A percentile compares a stretch with the other conserved stretches of the same genome.
Conservation (phyloP, 2,329 filamentous ascomycete species). For the Endothia cerciana region DNA sequence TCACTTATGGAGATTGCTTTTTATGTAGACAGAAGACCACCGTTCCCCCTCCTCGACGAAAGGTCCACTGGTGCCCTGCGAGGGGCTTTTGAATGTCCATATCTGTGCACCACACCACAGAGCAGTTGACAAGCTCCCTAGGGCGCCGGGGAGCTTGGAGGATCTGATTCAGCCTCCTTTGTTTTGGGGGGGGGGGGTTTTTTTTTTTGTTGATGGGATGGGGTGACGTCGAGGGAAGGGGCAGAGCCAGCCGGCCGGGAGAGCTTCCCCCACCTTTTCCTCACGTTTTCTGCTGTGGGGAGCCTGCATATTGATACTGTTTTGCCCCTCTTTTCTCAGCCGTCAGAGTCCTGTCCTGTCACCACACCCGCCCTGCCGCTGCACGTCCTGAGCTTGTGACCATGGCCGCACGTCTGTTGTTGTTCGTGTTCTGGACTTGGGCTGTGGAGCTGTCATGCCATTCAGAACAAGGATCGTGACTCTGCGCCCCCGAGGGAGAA, state of each 20-base stretch:
- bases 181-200: no score
- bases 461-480: not conserved
- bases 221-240: conserved; percentile 4
- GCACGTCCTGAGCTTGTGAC: conserved; percentile 8
- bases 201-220: not conserved
- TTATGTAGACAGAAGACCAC: not conserved
- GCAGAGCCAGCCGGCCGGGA: not conserved
- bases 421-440: conserved; percentile 3
- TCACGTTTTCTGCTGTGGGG: not conserved
- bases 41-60: not conserved
- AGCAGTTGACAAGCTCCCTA: not conserved
- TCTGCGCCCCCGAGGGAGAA: no score
- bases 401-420: not conserved
- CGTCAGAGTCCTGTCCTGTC: not conserved
- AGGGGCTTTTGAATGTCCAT: not conserved
- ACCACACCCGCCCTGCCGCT: not conserved
- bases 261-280: not conserved
- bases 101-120: not conserved
- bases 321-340: conserved; percentile 6
- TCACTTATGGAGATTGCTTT: not conserved
- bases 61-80: not conserved
- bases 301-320: not conserved
- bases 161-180: not conserved
- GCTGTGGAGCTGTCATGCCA: conserved; percentile 2
- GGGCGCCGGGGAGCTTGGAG: not conserved